Evolutionary conservation across 768 basidiomycete genomes (phyloP).

Genomic region (Sporobolomyces roseus): DNA sequence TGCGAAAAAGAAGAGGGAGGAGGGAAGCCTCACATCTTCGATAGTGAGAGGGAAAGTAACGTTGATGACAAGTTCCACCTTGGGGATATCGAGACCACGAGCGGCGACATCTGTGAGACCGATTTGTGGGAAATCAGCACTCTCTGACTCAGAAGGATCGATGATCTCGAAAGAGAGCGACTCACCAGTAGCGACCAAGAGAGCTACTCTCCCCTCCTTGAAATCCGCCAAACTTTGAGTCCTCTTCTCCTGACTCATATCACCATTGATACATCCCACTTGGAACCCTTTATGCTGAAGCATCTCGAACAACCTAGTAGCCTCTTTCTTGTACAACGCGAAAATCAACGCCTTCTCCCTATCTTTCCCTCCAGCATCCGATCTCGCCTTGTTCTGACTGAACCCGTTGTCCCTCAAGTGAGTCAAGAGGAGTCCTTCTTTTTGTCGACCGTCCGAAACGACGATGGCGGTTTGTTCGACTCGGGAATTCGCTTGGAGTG

Average conservation of each 20-base stretch:
- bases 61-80: slow-evolving; percentile 79
- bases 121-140: too few relatives aligned
- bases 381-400: slow-evolving; percentile 53
- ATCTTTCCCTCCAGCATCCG: slow-evolving; percentile 54
- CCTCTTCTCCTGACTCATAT: slow-evolving; percentile 78
- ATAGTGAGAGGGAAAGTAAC: slow-evolving; percentile 74
- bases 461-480: slow-evolving; percentile 64
- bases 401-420: slow-evolving; percentile 42
- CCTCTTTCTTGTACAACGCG: slow-evolving; percentile 92
- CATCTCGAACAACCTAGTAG: slow-evolving; percentile 77
- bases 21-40: slow-evolving; percentile 66
- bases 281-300: slow-evolving; percentile 67
- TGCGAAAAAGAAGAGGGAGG: not conserved
- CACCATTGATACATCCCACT: slow-evolving; percentile 50
- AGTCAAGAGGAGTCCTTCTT: slow-evolving; percentile 41
- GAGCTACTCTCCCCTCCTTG: slow-evolving; percentile 69
- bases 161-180: not conserved
- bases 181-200: slow-evolving; percentile 72
- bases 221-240: slow-evolving; percentile 83
- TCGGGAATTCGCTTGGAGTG: slow-evolving; percentile 85
- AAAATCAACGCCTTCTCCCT: slow-evolving; percentile 66
- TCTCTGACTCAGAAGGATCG: not conserved
- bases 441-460: slow-evolving; percentile 40
- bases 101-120: slow-evolving; percentile 88
- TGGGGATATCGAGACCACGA: slow-evolving; percentile 92